Percentiles rank a stretch among this genome's conserved stretches.
Evolutionary conservation across 768 basidiomycete genomes (phyloP).

Genomic region (Suillus hirtellus): DNA sequence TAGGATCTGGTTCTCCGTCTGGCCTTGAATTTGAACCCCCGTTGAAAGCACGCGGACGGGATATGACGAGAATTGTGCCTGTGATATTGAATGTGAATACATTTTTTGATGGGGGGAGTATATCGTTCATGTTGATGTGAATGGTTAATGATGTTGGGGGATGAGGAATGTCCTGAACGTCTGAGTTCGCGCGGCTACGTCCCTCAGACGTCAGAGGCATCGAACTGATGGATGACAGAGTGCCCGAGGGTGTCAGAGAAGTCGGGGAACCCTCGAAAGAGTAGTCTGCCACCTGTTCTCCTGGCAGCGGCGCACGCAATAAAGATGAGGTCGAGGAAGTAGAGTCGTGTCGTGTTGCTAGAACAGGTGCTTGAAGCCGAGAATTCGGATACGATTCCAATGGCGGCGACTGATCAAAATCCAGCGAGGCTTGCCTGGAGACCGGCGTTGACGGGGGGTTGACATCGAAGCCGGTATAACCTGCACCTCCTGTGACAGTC

Average conservation of each 20-base stretch:
- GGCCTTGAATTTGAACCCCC: constrained; percentile 18
- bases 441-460: constrained; percentile 39
- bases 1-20: constrained; percentile 38
- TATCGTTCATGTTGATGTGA: constrained; percentile 80
- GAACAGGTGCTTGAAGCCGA: constrained; percentile 22
- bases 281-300: constrained; percentile 63
- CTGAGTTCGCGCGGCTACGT: constrained; percentile 41
- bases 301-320: constrained; percentile 73
- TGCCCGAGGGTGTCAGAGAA: constrained; percentile 47
- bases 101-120: constrained; percentile 64
- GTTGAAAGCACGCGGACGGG: constrained; percentile 36
- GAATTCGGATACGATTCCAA: constrained; percentile 22
- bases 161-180: constrained; percentile 22
- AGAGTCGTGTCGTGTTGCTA: constrained; percentile 40
- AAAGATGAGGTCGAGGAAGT: constrained; percentile 57
- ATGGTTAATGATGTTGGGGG: constrained; percentile 60
- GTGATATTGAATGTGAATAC: constrained; percentile 64
- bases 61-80: constrained; percentile 62
- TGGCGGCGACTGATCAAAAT: constrained; percentile 36
- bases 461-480: constrained; percentile 72
- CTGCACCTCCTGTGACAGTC: constrained; percentile 61
- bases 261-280: constrained; percentile 69
- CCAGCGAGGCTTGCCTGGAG: constrained; percentile 52
- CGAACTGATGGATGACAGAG: constrained; percentile 41
- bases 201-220: constrained; percentile 33